Base-by-base conservation (phyloP, 2,329 filamentous ascomycete genomes). In the Talaromyces sp. region DNA sequence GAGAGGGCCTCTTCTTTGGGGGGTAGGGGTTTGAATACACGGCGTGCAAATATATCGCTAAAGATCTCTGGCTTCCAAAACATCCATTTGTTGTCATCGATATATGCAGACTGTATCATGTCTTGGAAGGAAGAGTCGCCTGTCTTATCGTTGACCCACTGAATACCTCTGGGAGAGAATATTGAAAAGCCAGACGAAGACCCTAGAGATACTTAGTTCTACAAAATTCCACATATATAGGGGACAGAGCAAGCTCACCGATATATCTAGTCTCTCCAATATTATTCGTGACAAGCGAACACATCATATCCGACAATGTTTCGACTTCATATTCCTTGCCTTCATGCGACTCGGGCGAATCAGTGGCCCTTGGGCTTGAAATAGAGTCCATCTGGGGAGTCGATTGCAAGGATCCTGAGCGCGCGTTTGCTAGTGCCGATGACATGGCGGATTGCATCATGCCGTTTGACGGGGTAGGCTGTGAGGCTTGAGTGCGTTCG, bases 31-130 rank as follows among this genome's bases (percentile, higher is more conserved):
- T 89, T 89, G 81, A 93, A 97, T 30, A 96, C 84, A 17, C 88
- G 88, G 42, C 93, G 87, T 58, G 88, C 86, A 77, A 98, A 98
- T 22, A 99, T 85, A 73, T 98, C 93, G 56, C 89, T 86, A 75
- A 98, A 98, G 27, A 98, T 89, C 72, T 98, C 93, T n/a, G 93
- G 93, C 71, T 96, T 96, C 95, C 95, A 98, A 69, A 95, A 91
- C 69, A 91, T 92, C 90, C 92, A 97, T 73, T 96, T 96, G 75
- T 95, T 91, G 70, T 96, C 92, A 68, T 96, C 91, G 49, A 96
- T 87, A 28, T 90, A 91, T n/a, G 93, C 90, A 58, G 91, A 88
- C 2, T 89, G 89, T 60, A 99, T 96, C 90, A 97, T 98, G 61
- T 91, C 85, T 73, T 96, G 91, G 76, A 99, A 99, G 0, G 92